Base-by-base conservation (phyloP, 202 grass and related monocot species). In the Zoysia matrella region DNA sequence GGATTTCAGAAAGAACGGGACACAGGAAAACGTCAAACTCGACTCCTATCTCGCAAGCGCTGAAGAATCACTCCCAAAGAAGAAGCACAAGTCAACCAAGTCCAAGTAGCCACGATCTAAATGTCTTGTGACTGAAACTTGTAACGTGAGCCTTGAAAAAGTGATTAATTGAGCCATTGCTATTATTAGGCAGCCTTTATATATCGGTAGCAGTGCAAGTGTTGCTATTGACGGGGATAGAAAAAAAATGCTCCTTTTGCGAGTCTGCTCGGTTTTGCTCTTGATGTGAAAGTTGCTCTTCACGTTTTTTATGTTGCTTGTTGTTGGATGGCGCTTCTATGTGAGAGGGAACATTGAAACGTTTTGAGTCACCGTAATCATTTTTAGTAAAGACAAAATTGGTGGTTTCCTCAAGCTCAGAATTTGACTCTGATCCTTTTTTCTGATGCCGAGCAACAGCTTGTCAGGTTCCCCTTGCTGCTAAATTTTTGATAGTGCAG, bases 41-140 rank as follows among this genome's bases (percentile, higher is more conserved):
- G 92, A 95, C 71, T 93, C 89, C 40, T 95, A 91, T 67, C 68
- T 98, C 22, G 96, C 77, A 18, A 88, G 82, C 83, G 80, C 88
- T 49, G 96, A 89, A 82, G 73, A 80, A 67, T 63, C 80, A 61
- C 80, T 15, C 14, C 75, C 75, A 2, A 92, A 87, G 71, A 95
- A 89, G 85, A 63, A 63, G 60, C 60, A 69, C 60, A 93, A 92
- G 80, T 71, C 85, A n/a, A 85, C 80, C 7, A 81, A 90, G 18
- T 90, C 83, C 64, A 84, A 88, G 70, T 90, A 79, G 44, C 42
- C 3, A 13, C 47, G 52, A 22, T 47, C 49, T 15, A 30, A 57
- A 63, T 65, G 76, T 13, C 54, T 58, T 11, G 56, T 55, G 58
- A 61, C 57, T 65, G 15, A 7, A 7, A 62, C 60, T 39, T 62